Evolutionary conservation across 2,329 filamentous ascomycete species (phyloP).

Genomic region (Fusarium gaditjirri): DNA sequence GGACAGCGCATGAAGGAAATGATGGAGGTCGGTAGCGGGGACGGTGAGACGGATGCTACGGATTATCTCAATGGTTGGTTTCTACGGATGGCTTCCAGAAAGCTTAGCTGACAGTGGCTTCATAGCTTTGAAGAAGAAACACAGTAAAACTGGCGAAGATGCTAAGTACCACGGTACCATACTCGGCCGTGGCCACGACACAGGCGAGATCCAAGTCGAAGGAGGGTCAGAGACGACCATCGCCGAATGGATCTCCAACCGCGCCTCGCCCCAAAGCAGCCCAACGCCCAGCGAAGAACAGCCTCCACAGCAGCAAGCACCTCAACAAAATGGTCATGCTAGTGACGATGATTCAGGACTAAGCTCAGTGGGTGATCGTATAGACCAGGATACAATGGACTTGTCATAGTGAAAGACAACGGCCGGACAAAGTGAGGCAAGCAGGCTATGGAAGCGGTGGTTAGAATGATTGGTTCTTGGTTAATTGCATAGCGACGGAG

Average conservation of each 20-base stretch:
- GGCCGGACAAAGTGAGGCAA: not conserved
- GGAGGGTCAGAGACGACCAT: slow-evolving; percentile 66
- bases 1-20: slow-evolving; percentile 83
- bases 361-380: slow-evolving; percentile 64
- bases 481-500: slow-evolving; percentile 46
- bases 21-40: slow-evolving; percentile 79
- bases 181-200: slow-evolving; percentile 78
- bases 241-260: slow-evolving; percentile 51
- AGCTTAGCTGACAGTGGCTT: slow-evolving; percentile 52
- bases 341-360: slow-evolving; percentile 62
- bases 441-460: not conserved
- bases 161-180: slow-evolving; percentile 87
- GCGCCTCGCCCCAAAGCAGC: slow-evolving; percentile 32
- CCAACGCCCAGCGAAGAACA: slow-evolving; percentile 16
- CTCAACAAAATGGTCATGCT: slow-evolving; percentile 40
- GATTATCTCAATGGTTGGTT: slow-evolving; percentile 75
- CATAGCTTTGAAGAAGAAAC: slow-evolving; percentile 86
- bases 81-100: too few species aligned
- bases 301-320: slow-evolving; percentile 13
- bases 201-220: slow-evolving; percentile 79
- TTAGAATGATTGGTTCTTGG: slow-evolving; percentile 10
- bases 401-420: slow-evolving; percentile 47
- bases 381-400: slow-evolving; percentile 60
- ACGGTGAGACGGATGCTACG: slow-evolving; percentile 70
- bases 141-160: slow-evolving; percentile 89